phyloP scores from a whole-genome alignment of 2,329 filamentous ascomycete genomes.

The Xylariaceae sp. region DNA sequence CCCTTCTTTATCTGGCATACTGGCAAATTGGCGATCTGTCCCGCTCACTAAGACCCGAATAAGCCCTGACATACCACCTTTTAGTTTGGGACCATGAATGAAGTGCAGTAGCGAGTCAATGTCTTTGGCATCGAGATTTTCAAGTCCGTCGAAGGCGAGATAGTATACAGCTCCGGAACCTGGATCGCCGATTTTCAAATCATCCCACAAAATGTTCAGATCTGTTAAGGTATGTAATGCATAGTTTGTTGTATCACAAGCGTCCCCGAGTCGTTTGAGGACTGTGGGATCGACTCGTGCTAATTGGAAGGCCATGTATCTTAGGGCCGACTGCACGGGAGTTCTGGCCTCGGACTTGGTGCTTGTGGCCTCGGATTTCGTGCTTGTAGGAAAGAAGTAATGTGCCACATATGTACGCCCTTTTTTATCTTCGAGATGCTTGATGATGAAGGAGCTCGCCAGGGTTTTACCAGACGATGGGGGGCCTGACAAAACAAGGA shows the following conservation, averaged over 20 bases:
- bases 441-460: conserved; percentile 21
- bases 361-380: conserved; percentile 18
- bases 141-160: conserved; percentile 24
- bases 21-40: conserved; percentile 12
- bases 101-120: conserved; percentile 14
- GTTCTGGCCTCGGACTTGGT: conserved; percentile 21
- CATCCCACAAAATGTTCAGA: conserved; percentile 17
- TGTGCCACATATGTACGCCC: conserved; percentile 24
- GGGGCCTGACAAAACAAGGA: conserved; percentile 21
- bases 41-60: conserved; percentile 22
- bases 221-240: conserved; percentile 8
- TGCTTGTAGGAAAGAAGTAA: conserved; percentile 26
- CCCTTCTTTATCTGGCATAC: background rate
- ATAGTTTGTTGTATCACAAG: conserved; percentile 15
- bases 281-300: conserved; percentile 25
- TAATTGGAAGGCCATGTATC: conserved; percentile 29
- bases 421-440: conserved; percentile 23
- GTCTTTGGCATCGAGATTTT: conserved; percentile 18
- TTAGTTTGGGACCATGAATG: conserved; percentile 7
- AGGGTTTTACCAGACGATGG: conserved; percentile 23
- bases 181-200: conserved; percentile 19
- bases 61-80: conserved; percentile 7
- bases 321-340: conserved; percentile 20
- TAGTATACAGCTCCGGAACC: conserved; percentile 20
- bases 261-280: conserved; percentile 18